Conservation (phyloP, 345 rosid species). For the Citrus inodora region DNA sequence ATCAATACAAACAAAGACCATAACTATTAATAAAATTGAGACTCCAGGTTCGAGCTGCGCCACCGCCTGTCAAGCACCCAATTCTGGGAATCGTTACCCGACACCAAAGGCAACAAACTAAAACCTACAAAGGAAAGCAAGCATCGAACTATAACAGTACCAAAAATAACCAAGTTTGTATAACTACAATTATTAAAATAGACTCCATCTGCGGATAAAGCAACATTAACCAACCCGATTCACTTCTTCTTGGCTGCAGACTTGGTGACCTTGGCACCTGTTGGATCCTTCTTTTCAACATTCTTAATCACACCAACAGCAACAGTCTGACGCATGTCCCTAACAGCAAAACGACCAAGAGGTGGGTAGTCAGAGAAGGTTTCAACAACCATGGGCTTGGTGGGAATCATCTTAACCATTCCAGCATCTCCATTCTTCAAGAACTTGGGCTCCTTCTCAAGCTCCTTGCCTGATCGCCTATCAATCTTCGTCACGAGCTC, state of each 20-base stretch:
- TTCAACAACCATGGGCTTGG: slow-evolving; percentile 28
- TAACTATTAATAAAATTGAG: too few relatives aligned
- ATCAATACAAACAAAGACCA: neutral
- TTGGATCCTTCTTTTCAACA: slow-evolving; percentile 33
- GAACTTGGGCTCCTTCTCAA: slow-evolving; percentile 67
- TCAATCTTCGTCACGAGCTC: slow-evolving; percentile 70
- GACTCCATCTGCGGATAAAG: neutral
- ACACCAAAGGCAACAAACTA: neutral
- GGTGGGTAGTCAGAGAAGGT: slow-evolving; percentile 31
- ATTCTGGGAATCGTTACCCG: neutral
- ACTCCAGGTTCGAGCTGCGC: neutral
- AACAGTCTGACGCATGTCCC: slow-evolving; percentile 34
- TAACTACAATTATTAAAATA: neutral
- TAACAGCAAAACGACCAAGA: slow-evolving; percentile 27
- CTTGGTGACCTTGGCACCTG: slow-evolving; percentile 35
- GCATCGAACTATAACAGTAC: neutral
- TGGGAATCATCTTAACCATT: slow-evolving; percentile 48
- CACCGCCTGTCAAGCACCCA: slow-evolving; percentile 19
- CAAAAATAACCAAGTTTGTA: neutral
- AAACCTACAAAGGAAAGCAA: neutral
- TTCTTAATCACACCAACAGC: slow-evolving; percentile 32
- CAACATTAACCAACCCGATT: neutral
- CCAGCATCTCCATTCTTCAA: slow-evolving; percentile 71
- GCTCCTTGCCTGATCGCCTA: slow-evolving; percentile 70
- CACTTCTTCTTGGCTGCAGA: slow-evolving; percentile 30